Evolutionary conservation across 2,329 filamentous ascomycete species (phyloP).

Genomic region (Plenodomus biglobosus): DNA sequence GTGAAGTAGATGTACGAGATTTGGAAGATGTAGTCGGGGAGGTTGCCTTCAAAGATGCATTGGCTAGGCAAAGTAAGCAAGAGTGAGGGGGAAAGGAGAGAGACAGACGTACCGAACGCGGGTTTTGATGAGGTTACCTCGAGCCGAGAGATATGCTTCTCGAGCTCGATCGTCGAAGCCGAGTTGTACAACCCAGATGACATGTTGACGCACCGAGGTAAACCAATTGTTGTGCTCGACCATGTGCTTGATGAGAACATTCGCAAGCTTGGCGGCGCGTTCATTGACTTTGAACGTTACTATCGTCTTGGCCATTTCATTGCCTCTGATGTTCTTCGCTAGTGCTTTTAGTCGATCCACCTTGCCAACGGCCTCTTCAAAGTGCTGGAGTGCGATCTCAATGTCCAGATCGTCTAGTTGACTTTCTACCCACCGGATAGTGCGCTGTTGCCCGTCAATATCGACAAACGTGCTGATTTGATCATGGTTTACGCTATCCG

Average conservation of each 20-base stretch:
- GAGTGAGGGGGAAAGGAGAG: background rate
- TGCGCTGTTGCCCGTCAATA: slow-evolving; percentile 94
- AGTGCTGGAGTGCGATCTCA: slow-evolving; percentile 85
- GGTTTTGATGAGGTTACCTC: slow-evolving; percentile 76
- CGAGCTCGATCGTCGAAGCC: slow-evolving; percentile 89
- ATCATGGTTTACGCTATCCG: slow-evolving; percentile 69
- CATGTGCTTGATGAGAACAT: slow-evolving; percentile 74
- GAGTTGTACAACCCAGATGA: slow-evolving; percentile 80
- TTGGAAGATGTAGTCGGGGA: slow-evolving; percentile 92
- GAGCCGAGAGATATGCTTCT: slow-evolving; percentile 80
- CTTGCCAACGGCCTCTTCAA: slow-evolving; percentile 78
- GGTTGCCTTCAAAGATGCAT: slow-evolving; percentile 91
- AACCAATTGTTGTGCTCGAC: slow-evolving; percentile 75
- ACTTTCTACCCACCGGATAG: slow-evolving; percentile 90
- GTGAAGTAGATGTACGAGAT: slow-evolving; percentile 95
- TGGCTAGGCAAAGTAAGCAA: slow-evolving; percentile 58
- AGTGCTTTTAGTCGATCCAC: slow-evolving; percentile 84
- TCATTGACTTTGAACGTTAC: slow-evolving; percentile 91
- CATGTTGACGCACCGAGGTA: slow-evolving; percentile 75
- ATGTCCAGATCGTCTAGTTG: slow-evolving; percentile 97
- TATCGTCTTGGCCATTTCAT: slow-evolving; percentile 84
- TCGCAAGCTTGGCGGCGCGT: slow-evolving; percentile 74
- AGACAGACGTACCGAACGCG: slow-evolving; percentile 66
- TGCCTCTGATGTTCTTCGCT: slow-evolving; percentile 78
- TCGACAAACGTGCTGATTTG: slow-evolving; percentile 77